Base-by-base conservation (phyloP, 495 filamentous ascomycete genomes). In the Podospora didyma region DNA sequence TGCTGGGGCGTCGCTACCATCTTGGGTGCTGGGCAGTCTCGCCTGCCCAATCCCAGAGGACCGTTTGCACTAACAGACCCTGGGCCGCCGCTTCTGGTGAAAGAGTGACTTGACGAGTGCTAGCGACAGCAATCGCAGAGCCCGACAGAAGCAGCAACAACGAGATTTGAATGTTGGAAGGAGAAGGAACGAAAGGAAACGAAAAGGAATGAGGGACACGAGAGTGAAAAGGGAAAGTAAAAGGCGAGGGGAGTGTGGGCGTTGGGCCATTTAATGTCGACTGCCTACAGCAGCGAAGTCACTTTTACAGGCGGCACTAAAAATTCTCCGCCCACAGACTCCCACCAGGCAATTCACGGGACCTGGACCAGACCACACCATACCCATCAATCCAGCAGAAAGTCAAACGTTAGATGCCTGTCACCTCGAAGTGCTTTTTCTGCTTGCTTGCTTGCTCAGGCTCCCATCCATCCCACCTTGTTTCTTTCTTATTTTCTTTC, bases 211-310 rank as follows among this genome's bases (percentile, higher is more conserved):
- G 46, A 51, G 45, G 57, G 61, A 57, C 28, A 66, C 58, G 62
- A 59, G 51, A 60, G 54, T 58, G 55, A 69, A 60, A 70, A 68
- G 58, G 58, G 26, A 68, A 54, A 64, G 63, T 62, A 60, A 64
- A 64, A 58, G 59, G 53, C 50, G 62, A 58, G 69, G 68, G 60
- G 69, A 67, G 73, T 65, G 75, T 31, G 74, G 68, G 57, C 70
- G 72, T 70, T 67, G 72, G 69, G 66, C 63, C 64, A 69, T 73
- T 70, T 72, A 64, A 70, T 65, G 66, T 68, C 61, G 61, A 64
- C 59, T 67, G 59, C 58, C 62, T 65, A 59, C 65, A 69, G 65
- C 64, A 67, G 51, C 58, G 53, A 66, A 68, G 66, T 69, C 66
- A 66, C 68, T 70, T 64, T 65, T 58, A 66, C 68, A 68, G 55